Evolutionary conservation across 1,284 basidiomycete genomes (phyloP).

Genomic region (Boletus semigastroideus): DNA sequence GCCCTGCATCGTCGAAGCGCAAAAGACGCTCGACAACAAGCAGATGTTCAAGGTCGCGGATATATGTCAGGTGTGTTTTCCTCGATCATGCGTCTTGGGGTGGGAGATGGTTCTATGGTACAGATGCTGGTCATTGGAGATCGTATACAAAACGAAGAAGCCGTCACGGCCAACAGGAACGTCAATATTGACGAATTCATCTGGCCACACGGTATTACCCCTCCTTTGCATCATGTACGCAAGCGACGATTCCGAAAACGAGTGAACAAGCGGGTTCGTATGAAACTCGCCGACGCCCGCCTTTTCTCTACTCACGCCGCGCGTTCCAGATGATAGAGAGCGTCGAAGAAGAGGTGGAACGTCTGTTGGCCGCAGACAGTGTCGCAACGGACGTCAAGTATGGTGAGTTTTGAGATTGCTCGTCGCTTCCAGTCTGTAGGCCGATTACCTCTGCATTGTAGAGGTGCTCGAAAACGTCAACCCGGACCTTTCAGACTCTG

Average conservation of each 20-base stretch:
- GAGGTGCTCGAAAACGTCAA: constrained; percentile 83
- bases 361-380: constrained; percentile 85
- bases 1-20: constrained; percentile 92
- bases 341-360: constrained; percentile 95
- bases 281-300: not conserved
- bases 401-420: constrained; percentile 44
- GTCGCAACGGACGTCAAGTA: constrained; percentile 79
- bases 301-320: constrained; percentile 4
- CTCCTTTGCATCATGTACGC: constrained; percentile 87
- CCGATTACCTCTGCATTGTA: constrained; percentile 28
- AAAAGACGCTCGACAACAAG: constrained; percentile 95
- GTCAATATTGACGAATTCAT: constrained; percentile 96
- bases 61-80: constrained; percentile 82
- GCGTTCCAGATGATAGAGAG: constrained; percentile 83
- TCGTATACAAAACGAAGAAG: constrained; percentile 72
- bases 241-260: constrained; percentile 94
- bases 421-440: not conserved
- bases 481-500: constrained; percentile 83
- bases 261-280: constrained; percentile 73
- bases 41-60: constrained; percentile 99
- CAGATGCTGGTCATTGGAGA: constrained; percentile 89
- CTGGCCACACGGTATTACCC: constrained; percentile 96
- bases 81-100: not conserved
- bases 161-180: constrained; percentile 52
- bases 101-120: constrained; percentile 12